Conservation (phyloP, 31 red algal genomes). For the Odonthalia washingtoniensis region DNA sequence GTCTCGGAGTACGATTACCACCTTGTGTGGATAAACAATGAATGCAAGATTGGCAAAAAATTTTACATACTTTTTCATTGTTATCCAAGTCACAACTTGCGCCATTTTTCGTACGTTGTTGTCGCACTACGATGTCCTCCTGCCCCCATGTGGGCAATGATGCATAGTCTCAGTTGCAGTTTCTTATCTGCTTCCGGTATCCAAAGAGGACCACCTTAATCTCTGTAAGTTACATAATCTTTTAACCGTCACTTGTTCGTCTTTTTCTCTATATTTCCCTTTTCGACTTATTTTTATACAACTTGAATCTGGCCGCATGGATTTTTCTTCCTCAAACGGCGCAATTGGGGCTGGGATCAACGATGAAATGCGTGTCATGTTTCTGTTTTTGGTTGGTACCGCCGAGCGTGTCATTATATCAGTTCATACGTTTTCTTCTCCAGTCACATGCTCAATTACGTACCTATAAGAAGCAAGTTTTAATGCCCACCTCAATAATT, state of each 20-base stretch:
- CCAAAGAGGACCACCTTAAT: neutral
- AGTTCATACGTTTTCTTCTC: no score
- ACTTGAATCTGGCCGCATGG: neutral
- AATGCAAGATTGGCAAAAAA: neutral
- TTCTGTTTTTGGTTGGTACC: neutral
- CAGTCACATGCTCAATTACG: no score
- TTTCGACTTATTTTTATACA: neutral
- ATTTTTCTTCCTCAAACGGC: neutral
- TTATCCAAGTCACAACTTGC: neutral
- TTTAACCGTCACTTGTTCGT: no score
- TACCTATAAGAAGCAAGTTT: no score
- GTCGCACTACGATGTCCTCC: constrained; percentile 5
- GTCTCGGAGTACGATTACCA: no score
- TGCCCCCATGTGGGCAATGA: constrained; percentile 13
- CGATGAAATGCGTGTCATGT: neutral
- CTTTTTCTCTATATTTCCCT: no score
- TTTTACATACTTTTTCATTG: neutral
- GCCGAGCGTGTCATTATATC: neutral
- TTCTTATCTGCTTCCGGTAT: neutral
- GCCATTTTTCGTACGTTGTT: neutral
- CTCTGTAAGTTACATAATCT: neutral
- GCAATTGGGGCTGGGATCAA: neutral
- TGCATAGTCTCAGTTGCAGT: constrained; percentile 24
- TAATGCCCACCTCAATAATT: no score
- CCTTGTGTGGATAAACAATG: constrained; percentile 1